Base-by-base conservation (phyloP, 345 rosid species). In the Isatis tinctoria region DNA sequence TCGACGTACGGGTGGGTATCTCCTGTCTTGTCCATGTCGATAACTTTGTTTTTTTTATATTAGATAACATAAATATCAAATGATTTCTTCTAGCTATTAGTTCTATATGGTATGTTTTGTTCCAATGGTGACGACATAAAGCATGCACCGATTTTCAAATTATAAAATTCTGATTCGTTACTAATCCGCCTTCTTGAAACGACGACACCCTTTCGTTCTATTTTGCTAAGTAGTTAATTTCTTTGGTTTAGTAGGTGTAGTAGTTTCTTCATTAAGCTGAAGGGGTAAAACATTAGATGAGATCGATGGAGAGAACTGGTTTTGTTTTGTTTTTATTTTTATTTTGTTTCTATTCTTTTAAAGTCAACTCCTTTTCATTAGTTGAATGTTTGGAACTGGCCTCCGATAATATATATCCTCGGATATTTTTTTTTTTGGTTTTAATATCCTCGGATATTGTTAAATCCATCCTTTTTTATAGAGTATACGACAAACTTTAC, bases 341-440 rank as follows among this genome's bases (percentile, higher is more conserved):
- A n/a, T n/a, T n/a, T n/a, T n/a, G n/a, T n/a, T 20, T 22, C 3
- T 16, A 2, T 62, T 24, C 5, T 44, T 44, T 17, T 3, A 3
- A 49, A 36, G 60, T 49, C 60, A 35, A 67, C 71, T 67, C 35
- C 12, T 32, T 65, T 18, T 32, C 43, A 14, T 20, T 67, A 35
- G 35, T 36, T 39, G 71, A 36, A 11, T 35, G 33, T 51, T 36
- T 67, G 2, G 72, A n/a, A n/a, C 1, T 67, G 60, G 60, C 48
- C 61, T 67, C 14, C 61, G 24, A 37, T 10, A 67, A 52, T n/a
- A n/a, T n/a, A n/a, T 17, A 67, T 67, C 72, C 37, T 36, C 37
- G 61, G 32, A 52, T 49, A 36, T 67, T 9, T n/a, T n/a, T n/a
- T n/a, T n/a, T n/a, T n/a, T n/a, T n/a, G n/a, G n/a, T n/a, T n/a